A percentile compares a stretch with the other conserved stretches of the same genome.
Conservation (phyloP, 148 eudicot genomes). For the Tetragonia tetragonoides region DNA sequence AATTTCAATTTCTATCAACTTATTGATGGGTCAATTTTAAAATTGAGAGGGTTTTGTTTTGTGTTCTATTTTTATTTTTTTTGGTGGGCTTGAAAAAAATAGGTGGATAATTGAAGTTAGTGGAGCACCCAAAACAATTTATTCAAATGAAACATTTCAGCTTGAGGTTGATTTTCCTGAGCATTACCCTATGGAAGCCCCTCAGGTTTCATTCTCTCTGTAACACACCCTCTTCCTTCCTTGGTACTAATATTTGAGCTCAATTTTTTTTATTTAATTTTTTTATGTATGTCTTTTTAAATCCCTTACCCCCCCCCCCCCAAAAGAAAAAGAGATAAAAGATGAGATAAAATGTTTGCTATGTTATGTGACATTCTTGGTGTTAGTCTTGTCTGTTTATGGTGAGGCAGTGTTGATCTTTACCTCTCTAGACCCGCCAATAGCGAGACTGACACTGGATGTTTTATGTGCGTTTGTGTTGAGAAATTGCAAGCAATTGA, state of each 20-base stretch:
- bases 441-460: neutral
- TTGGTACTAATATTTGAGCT: neutral
- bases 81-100: neutral
- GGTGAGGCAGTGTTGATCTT: neutral
- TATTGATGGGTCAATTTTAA: constrained; percentile 1
- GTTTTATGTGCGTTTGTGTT: no score
- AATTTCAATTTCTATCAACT: neutral
- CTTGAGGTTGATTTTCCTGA: constrained; percentile 69
- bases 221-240: neutral
- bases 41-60: constrained; percentile 1
- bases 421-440: neutral
- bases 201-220: constrained; percentile 40
- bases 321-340: no score
- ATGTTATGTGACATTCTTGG: neutral
- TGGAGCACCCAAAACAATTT: constrained; percentile 60
- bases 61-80: neutral
- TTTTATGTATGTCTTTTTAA: no score
- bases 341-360: no score
- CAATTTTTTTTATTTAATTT: no score
- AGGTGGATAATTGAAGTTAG: constrained; percentile 62
- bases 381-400: neutral
- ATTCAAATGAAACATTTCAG: constrained; percentile 46
- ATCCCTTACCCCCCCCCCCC: no score
- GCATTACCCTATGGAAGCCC: constrained; percentile 73
- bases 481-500: constrained; percentile 11